A percentile compares a stretch with the other conserved stretches of the same genome.
phyloP scores from a whole-genome alignment of 1,284 basidiomycete genomes.

The Calocybe gambosa region DNA sequence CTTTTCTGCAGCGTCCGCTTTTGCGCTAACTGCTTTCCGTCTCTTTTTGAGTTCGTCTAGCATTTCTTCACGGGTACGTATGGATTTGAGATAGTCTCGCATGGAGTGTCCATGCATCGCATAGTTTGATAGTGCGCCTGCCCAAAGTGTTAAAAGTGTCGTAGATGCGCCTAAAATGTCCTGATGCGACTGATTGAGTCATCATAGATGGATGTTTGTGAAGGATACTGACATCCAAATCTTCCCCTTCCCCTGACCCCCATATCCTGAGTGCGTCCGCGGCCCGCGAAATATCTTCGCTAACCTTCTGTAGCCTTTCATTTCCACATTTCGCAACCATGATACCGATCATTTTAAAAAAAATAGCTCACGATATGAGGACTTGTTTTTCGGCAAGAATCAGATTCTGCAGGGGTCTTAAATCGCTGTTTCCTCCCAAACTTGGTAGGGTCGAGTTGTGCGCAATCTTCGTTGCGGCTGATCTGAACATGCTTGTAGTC shows the following conservation, averaged over 20 bases:
- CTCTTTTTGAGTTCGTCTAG: constrained; percentile 74
- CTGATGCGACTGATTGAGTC: constrained; percentile 29
- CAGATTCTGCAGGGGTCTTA: constrained; percentile 79
- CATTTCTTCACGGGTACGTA: constrained; percentile 81
- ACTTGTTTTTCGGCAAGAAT: constrained; percentile 87
- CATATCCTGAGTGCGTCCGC: constrained; percentile 73
- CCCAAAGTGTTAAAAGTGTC: constrained; percentile 65
- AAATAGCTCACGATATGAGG: constrained; percentile 55
- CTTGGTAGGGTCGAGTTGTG: constrained; percentile 79
- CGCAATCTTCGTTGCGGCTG: constrained; percentile 71
- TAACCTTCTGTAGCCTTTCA: constrained; percentile 58
- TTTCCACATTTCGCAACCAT: neutral
- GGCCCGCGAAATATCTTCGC: constrained; percentile 62
- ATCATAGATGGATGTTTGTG: neutral
- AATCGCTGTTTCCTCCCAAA: constrained; percentile 76
- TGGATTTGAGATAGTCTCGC: constrained; percentile 69
- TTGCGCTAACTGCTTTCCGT: constrained; percentile 59
- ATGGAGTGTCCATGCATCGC: constrained; percentile 71
- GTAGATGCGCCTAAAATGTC: constrained; percentile 75
- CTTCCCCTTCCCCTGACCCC: constrained; percentile 84
- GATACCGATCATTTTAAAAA: neutral
- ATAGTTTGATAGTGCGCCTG: constrained; percentile 65
- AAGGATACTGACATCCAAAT: constrained; percentile 60
- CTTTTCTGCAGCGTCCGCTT: constrained; percentile 85
- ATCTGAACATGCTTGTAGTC: constrained; percentile 55